A percentile compares a stretch with the other conserved stretches of the same genome.
Evolutionary conservation across 495 filamentous ascomycete species (phyloP).

Genomic region (Penicillium flavigenum): DNA sequence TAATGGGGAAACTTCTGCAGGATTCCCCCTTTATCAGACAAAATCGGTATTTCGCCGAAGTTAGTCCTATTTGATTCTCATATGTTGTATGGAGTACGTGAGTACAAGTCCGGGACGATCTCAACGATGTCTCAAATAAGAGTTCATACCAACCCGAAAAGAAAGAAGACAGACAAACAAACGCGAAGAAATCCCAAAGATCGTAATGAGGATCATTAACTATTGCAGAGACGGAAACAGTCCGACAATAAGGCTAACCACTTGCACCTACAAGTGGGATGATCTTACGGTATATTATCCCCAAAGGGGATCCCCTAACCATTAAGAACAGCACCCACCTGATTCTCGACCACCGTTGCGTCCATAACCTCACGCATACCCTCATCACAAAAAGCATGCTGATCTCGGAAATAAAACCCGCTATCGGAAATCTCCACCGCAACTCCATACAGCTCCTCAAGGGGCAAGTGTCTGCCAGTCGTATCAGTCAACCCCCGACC

Average conservation of each 20-base stretch:
- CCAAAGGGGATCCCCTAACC: background rate
- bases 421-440: slow-evolving; percentile 25
- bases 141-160: too few species aligned
- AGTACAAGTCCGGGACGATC: too few species aligned
- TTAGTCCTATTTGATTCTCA: background rate
- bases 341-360: slow-evolving; percentile 26
- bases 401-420: slow-evolving; percentile 23
- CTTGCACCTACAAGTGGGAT: background rate
- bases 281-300: background rate
- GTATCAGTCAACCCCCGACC: slow-evolving; percentile 21
- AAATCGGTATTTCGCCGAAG: background rate
- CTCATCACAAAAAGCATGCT: slow-evolving; percentile 24
- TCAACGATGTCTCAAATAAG: too few species aligned
- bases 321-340: slow-evolving; percentile 23
- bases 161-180: too few species aligned
- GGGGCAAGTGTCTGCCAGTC: slow-evolving; percentile 7
- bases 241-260: background rate
- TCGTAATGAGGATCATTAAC: background rate
- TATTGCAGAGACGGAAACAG: background rate
- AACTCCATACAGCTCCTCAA: slow-evolving; percentile 16
- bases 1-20: background rate
- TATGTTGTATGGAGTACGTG: too few species aligned
- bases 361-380: slow-evolving; percentile 27
- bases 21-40: background rate
- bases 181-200: background rate